Percentiles rank a stretch among this genome's conserved stretches.
Evolutionary conservation across 331 rosid genomes (phyloP).

Genomic region (Pyracantha coccinea): DNA sequence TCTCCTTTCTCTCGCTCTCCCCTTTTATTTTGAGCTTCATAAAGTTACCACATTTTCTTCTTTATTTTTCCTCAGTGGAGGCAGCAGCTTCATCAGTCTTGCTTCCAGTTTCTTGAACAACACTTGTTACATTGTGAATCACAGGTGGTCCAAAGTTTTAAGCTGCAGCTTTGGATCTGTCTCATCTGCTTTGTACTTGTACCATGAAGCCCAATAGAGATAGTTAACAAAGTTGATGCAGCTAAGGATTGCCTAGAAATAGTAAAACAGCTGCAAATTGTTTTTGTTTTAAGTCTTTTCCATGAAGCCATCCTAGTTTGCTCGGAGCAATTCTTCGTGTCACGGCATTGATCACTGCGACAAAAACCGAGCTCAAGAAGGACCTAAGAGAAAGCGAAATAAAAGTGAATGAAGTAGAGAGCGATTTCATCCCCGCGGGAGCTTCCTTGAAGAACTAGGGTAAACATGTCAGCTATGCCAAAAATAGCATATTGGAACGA

Average conservation of each 20-base stretch:
- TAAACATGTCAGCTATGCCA: constrained; percentile 93
- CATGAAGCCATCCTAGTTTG: constrained; percentile 65
- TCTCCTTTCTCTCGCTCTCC: too few species aligned
- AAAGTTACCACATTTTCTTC: too few species aligned
- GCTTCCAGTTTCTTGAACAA: too few species aligned
- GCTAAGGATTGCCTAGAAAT: constrained; percentile 78
- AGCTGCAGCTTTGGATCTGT: background rate
- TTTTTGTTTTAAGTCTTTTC: constrained; percentile 48
- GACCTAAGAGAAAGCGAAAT: constrained; percentile 63
- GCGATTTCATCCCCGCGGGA: constrained; percentile 69
- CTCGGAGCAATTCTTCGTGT: constrained; percentile 47
- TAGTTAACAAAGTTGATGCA: constrained; percentile 62
- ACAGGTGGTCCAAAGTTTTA: background rate
- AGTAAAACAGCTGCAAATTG: constrained; percentile 64
- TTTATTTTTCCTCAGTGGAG: too few species aligned
- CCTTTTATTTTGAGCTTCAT: too few species aligned
- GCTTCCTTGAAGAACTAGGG: constrained; percentile 76
- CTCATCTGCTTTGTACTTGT: constrained; percentile 61
- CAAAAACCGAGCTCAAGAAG: constrained; percentile 57
- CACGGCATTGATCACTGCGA: constrained; percentile 50
- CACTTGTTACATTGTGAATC: background rate
- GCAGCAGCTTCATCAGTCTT: too few species aligned
- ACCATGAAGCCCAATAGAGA: constrained; percentile 63
- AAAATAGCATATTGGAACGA: constrained; percentile 73
- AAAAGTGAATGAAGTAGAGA: constrained; percentile 71